These are phyloP conservation scores for Fagus crenata DNA, from an alignment of 306 rosid genomes.

Conservation along the genomic window DNA sequence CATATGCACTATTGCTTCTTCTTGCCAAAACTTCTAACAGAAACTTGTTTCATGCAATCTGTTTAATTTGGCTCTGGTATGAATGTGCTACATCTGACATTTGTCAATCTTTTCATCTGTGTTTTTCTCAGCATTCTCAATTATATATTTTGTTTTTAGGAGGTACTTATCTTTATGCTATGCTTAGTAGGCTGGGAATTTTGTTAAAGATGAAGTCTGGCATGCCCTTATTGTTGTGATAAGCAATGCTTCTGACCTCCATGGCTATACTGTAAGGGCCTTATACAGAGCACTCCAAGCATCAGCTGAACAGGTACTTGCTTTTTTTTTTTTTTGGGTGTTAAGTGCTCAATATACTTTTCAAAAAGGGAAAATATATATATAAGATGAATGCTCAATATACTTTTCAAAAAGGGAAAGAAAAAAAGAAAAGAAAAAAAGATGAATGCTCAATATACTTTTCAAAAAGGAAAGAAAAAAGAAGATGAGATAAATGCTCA, in stretches of 20 bases:
- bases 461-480: background rate
- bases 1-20: background rate
- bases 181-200: slow-evolving; percentile 99
- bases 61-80: background rate
- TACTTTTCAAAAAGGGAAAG: too few relatives aligned
- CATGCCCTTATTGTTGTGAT: slow-evolving; percentile 80
- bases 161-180: slow-evolving; percentile 55
- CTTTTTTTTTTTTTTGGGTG: slow-evolving; percentile 18
- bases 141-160: slow-evolving; percentile 22
- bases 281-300: slow-evolving; percentile 80
- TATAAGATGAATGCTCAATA: slow-evolving; percentile 29
- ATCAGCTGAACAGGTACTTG: slow-evolving; percentile 77
- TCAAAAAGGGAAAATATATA: background rate
- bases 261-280: slow-evolving; percentile 87
- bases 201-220: slow-evolving; percentile 97
- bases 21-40: background rate
- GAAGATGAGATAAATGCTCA: slow-evolving; percentile 15
- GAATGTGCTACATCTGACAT: background rate
- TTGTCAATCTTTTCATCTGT: background rate
- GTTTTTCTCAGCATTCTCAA: slow-evolving; percentile 2
- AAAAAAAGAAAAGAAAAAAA: too few relatives aligned
- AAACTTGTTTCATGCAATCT: background rate
- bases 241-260: slow-evolving; percentile 95
- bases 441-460: background rate
- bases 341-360: background rate